These are phyloP conservation scores for Zygoascus bituminiphila DNA, from an alignment of 805 yeast genomes.

Conservation along the genomic window DNA sequence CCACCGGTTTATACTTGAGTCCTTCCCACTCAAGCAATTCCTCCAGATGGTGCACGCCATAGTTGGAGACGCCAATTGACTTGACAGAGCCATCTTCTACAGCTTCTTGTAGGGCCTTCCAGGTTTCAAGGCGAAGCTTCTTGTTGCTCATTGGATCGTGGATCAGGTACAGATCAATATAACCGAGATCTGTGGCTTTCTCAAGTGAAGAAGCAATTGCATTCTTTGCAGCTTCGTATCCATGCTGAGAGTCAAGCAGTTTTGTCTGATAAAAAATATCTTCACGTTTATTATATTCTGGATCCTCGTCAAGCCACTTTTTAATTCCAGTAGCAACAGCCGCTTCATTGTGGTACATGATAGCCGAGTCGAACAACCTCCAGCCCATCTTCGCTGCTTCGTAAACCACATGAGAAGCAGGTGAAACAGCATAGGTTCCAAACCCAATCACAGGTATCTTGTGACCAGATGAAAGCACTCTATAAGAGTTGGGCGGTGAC, in stretches of 20 bases:
- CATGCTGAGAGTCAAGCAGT: conserved; percentile 48
- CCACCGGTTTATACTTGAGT: conserved; percentile 51
- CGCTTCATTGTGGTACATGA: conserved; percentile 50
- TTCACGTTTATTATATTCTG: conserved; percentile 45
- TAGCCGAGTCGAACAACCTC: conserved; percentile 69
- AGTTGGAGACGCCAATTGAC: conserved; percentile 58
- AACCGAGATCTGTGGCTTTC: conserved; percentile 34
- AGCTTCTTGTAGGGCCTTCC: conserved; percentile 49
- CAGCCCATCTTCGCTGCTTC: conserved; percentile 58
- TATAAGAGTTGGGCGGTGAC: too few species aligned
- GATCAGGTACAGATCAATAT: conserved; percentile 63
- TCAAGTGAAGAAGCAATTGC: conserved; percentile 55
- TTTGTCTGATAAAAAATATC: conserved; percentile 55
- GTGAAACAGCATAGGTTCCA: conserved; percentile 8
- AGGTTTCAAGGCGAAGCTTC: conserved; percentile 38
- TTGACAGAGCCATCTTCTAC: conserved; percentile 43
- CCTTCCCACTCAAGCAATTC: conserved; percentile 43
- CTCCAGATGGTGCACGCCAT: conserved; percentile 46
- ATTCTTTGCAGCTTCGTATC: conserved; percentile 23
- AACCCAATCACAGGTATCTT: conserved; percentile 4
- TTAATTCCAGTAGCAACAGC: conserved; percentile 55
- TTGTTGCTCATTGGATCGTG: conserved; percentile 38
- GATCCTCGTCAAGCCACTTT: conserved; percentile 42
- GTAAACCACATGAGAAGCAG: conserved; percentile 3
- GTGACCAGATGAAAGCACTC: conserved; percentile 1